These are phyloP conservation scores for Trichoderma orchidacearum DNA, from an alignment of 495 filamentous ascomycete species.

Conservation along the genomic window DNA sequence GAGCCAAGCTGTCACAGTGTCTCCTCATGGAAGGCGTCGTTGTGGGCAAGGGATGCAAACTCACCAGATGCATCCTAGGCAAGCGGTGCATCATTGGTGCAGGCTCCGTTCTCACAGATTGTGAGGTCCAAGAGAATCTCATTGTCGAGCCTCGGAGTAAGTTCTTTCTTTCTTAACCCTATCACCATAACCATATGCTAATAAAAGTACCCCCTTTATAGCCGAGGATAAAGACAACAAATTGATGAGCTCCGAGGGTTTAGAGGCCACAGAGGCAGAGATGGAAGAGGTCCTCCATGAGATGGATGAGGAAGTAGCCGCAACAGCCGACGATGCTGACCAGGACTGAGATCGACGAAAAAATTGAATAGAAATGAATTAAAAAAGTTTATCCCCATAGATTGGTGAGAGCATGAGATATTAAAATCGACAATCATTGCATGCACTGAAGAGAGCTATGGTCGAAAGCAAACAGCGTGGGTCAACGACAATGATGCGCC, in stretches of 20 bases:
- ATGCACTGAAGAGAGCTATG: too few species aligned
- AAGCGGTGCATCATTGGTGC: constrained; percentile 61
- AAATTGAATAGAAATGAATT: background rate
- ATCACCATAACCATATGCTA: constrained; percentile 1
- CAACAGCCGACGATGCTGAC: constrained; percentile 5
- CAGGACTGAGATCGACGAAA: constrained; percentile 2
- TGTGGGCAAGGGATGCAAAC: constrained; percentile 58
- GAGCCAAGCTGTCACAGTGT: constrained; percentile 68
- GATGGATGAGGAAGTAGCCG: constrained; percentile 12
- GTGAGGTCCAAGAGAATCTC: constrained; percentile 78
- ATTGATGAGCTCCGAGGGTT: constrained; percentile 70
- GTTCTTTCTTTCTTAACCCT: constrained; percentile 12
- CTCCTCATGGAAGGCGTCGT: constrained; percentile 83
- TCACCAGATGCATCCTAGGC: constrained; percentile 76
- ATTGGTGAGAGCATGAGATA: background rate
- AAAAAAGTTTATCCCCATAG: background rate
- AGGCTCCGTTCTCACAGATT: constrained; percentile 64
- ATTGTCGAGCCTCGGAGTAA: constrained; percentile 67
- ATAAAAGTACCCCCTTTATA: constrained; percentile 11
- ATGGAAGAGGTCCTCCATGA: constrained; percentile 24
- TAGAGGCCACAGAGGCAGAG: constrained; percentile 47
- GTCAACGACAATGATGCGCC: too few species aligned
- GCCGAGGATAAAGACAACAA: constrained; percentile 74
- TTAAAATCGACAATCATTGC: too few species aligned
- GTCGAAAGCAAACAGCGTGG: too few species aligned